A percentile compares a stretch with the other conserved stretches of the same genome.
Evolutionary conservation across 345 rosid species (phyloP).

Genomic region (Hibiscus trionum): DNA sequence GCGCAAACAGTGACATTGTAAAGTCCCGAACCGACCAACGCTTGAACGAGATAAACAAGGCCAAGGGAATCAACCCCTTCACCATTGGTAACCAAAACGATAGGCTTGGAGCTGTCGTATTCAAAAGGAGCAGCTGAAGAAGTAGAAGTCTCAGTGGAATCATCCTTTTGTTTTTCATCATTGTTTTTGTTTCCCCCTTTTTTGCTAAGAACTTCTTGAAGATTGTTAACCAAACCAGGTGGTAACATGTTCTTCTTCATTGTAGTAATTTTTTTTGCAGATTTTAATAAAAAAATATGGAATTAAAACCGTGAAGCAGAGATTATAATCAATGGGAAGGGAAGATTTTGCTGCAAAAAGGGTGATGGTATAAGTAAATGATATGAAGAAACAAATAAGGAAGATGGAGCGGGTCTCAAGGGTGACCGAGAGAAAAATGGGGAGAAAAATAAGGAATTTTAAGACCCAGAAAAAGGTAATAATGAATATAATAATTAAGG

Average conservation of each 20-base stretch:
- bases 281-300: neutral
- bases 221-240: conserved; percentile 74
- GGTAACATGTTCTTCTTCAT: conserved; percentile 57
- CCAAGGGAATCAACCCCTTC: conserved; percentile 96
- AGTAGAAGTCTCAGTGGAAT: conserved; percentile 42
- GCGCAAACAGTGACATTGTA: conserved; percentile 86
- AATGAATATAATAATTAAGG: too few relatives aligned
- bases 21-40: conserved; percentile 67
- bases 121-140: conserved; percentile 29
- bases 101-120: conserved; percentile 55
- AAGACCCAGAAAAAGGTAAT: neutral
- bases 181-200: conserved; percentile 21
- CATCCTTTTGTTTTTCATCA: conserved; percentile 13
- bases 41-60: conserved; percentile 75
- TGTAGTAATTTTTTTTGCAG: conserved; percentile 16
- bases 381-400: too few relatives aligned
- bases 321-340: neutral
- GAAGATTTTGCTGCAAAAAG: too few relatives aligned
- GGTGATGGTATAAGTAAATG: too few relatives aligned
- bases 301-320: neutral
- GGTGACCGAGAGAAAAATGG: neutral
- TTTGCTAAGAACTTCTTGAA: conserved; percentile 73
- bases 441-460: neutral
- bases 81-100: conserved; percentile 73
- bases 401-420: conserved; percentile 28